phyloP scores from a whole-genome alignment of 371 early-diverging fungal species.

The Mortierella sp. region DNA sequence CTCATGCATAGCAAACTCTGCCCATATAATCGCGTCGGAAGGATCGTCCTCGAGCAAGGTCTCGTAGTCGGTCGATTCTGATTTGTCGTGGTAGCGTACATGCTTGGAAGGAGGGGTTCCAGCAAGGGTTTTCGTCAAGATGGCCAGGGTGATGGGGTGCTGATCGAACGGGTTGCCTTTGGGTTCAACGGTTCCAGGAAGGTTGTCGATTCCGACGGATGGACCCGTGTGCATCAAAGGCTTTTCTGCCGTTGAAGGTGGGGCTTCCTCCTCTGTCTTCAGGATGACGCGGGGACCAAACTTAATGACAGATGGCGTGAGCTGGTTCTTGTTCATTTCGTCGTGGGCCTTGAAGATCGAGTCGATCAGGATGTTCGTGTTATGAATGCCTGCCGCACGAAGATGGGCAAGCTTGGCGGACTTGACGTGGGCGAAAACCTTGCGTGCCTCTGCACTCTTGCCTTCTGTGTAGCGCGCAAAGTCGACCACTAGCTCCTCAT shows the following conservation, averaged over 20 bases:
- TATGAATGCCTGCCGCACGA: constrained; percentile 47
- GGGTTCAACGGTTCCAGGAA: neutral
- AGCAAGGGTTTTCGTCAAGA: constrained; percentile 16
- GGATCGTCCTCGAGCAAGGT: neutral
- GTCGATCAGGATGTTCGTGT: constrained; percentile 34
- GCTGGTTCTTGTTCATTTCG: constrained; percentile 18
- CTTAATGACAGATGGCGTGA: constrained; percentile 22
- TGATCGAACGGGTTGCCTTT: constrained; percentile 10
- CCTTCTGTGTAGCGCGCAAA: constrained; percentile 55
- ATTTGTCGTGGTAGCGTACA: constrained; percentile 31
- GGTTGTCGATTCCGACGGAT: constrained; percentile 11
- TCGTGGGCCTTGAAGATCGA: constrained; percentile 39
- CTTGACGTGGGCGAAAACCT: constrained; percentile 31
- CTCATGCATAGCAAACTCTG: constrained; percentile 29
- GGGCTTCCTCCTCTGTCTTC: neutral
- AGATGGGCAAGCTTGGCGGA: constrained; percentile 45
- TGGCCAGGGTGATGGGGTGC: constrained; percentile 22
- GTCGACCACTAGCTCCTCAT: constrained; percentile 47
- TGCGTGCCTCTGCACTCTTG: constrained; percentile 14
- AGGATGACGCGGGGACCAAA: constrained; percentile 35
- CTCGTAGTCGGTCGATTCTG: constrained; percentile 25
- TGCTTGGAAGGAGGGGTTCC: constrained; percentile 13
- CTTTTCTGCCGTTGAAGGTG: neutral
- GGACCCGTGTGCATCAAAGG: neutral
- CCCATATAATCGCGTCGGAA: constrained; percentile 24